Percentiles rank a stretch among this genome's conserved stretches.
Evolutionary conservation across 371 early-diverging fungal genomes (phyloP).

Genomic region (Circinella umbellata): DNA sequence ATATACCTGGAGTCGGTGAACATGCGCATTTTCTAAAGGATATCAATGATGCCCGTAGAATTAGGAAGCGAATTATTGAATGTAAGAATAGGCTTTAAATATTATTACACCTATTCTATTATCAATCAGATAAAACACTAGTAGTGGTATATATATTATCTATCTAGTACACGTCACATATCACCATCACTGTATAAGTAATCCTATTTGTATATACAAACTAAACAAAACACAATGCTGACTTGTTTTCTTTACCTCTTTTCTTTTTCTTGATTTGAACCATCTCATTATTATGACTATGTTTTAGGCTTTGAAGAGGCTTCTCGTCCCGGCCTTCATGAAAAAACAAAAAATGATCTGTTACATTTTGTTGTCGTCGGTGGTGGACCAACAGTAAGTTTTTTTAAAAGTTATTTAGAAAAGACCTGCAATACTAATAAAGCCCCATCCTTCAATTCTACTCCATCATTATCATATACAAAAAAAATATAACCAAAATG

Average conservation of each 20-base stretch:
- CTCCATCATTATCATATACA: no score
- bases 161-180: background rate
- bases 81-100: conserved; percentile 37
- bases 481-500: background rate
- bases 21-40: conserved; percentile 77
- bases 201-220: background rate
- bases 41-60: conserved; percentile 73
- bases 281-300: no score
- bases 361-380: conserved; percentile 87
- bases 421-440: no score
- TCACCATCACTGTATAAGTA: no score
- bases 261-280: no score
- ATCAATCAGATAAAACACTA: no score
- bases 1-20: conserved; percentile 81
- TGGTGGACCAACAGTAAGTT: conserved; percentile 71
- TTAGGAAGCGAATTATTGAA: conserved; percentile 73
- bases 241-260: no score
- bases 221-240: no score
- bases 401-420: no score
- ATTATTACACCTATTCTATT: no score
- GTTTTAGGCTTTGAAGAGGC: conserved; percentile 76
- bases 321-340: conserved; percentile 62
- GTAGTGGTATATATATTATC: background rate
- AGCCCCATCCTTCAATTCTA: no score
- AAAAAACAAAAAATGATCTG: conserved; percentile 71